Base-by-base conservation (phyloP, 2,329 filamentous ascomycete genomes). In the Sporothrix protearum region DNA sequence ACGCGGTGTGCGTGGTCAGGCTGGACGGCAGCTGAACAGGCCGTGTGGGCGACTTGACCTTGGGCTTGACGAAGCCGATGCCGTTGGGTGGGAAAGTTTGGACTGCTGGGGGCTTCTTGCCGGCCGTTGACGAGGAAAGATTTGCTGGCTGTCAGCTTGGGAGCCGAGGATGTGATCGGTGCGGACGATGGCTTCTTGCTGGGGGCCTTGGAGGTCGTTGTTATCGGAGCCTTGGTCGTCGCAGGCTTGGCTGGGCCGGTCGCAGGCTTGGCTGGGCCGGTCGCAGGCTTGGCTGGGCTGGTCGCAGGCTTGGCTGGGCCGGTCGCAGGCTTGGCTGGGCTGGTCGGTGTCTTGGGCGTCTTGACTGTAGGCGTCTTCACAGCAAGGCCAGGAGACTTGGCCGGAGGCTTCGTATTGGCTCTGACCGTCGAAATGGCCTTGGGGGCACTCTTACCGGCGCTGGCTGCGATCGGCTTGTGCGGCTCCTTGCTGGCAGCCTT, bases 1-100 rank as follows among this genome's bases (percentile, higher is more conserved):
- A 85, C 30, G 91, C 87, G 3, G 91, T 94, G 42, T 89, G 91
- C 6, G 90, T 89, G 30, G 85, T 91, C 39, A 93, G 82, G 71
- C 90, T 89, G 10, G 90, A 83, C 9, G 91, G 89, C 0, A 93
- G 82, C 71, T 87, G 87, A 68, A 89, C 83, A 10, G 91, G 90
- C 71, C 88, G 87, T 1, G 91, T 93, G 1, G 89, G 89, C 12
- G 91, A 92, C 79, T 88, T 89, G 53, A 85, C 81, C 78, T 88
- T 90, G 9, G 88, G 86, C 77, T 89, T 90, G 36, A 83, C 81
- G 73, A 86, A 85, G 2, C 80, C 82, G 7, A 81, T 78, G 36
- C 80, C 79, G n/a, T 72, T 75, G n/a, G 30, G 77, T 77, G 33
- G 82, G 77, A 25, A 80, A 1, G 79, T 75, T 63, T 84, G 83